Percentiles rank a stretch among this genome's conserved stretches.
phyloP scores from a whole-genome alignment of 1,284 basidiomycete species.

The Ganoderma resinaceum region DNA sequence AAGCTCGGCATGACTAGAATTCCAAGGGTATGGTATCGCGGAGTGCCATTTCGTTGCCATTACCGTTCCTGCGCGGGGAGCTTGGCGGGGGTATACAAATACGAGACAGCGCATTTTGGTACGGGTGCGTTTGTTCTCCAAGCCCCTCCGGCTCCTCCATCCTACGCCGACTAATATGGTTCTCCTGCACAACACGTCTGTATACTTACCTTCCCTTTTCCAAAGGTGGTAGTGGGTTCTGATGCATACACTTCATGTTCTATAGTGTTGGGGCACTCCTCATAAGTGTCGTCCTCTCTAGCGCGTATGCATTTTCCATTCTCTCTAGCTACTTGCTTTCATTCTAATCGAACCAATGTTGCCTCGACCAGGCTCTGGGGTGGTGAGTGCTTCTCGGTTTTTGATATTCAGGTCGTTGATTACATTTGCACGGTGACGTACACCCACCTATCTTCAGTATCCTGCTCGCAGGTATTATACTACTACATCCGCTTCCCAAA shows the following conservation, averaged over 20 bases:
- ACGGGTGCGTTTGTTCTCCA: background rate
- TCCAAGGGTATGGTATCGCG: background rate
- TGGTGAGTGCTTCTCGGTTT: slow-evolving; percentile 42
- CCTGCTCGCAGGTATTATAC: slow-evolving; percentile 61
- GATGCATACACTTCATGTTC: background rate
- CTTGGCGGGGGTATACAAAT: background rate
- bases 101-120: background rate
- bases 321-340: background rate
- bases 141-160: background rate
- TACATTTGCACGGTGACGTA: background rate
- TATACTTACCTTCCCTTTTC: background rate
- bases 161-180: slow-evolving; percentile 13
- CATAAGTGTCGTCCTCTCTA: slow-evolving; percentile 56
- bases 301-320: slow-evolving; percentile 45
- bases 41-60: background rate
- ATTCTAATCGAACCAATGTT: background rate
- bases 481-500: slow-evolving; percentile 60
- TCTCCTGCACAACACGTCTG: slow-evolving; percentile 29
- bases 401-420: too few species aligned
- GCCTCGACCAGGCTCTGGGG: slow-evolving; percentile 49
- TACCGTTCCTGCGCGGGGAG: background rate
- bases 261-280: slow-evolving; percentile 54
- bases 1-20: background rate
- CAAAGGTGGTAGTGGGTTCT: background rate
- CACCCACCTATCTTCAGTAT: slow-evolving; percentile 45